phyloP scores from a whole-genome alignment of 1,284 basidiomycete genomes.

The Moesziomyces globuligerus region DNA sequence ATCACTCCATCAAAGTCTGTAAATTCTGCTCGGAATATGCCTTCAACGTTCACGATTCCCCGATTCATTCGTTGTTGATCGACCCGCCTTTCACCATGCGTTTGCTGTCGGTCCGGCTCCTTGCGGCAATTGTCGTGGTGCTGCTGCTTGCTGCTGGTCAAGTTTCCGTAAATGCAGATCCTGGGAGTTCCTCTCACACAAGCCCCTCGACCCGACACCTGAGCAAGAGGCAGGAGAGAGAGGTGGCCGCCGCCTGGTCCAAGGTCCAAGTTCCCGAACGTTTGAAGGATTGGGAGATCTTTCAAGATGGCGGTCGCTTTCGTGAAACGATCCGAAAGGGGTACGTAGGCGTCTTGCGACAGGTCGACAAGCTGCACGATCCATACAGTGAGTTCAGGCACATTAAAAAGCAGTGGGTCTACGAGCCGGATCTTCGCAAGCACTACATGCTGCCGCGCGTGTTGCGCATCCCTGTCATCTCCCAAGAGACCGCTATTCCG shows the following conservation, averaged over 20 bases:
- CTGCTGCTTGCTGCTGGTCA: too few relatives aligned
- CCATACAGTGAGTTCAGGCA: constrained; percentile 11
- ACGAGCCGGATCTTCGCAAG: constrained; percentile 31
- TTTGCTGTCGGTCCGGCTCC: too few relatives aligned
- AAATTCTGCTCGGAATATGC: too few relatives aligned
- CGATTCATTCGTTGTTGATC: too few relatives aligned
- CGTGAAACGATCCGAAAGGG: constrained; percentile 23
- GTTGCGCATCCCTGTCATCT: constrained; percentile 24
- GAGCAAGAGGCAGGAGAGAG: background rate
- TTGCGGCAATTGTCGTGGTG: too few relatives aligned
- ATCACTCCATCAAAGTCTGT: background rate
- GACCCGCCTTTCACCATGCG: too few relatives aligned
- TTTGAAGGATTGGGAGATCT: constrained; percentile 18
- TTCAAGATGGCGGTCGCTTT: constrained; percentile 20
- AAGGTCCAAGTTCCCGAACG: constrained; percentile 19
- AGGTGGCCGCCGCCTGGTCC: constrained; percentile 1
- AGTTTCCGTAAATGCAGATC: background rate
- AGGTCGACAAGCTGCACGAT: constrained; percentile 14
- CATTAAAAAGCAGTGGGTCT: constrained; percentile 25
- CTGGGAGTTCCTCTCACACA: background rate
- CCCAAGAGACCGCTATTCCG: constrained; percentile 19
- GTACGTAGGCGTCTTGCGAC: constrained; percentile 5
- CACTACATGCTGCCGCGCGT: constrained; percentile 36
- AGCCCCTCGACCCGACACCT: background rate
- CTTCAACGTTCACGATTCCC: too few relatives aligned